Conservation (phyloP, 441 rosid genomes). For the Theobroma grandiflorum region DNA sequence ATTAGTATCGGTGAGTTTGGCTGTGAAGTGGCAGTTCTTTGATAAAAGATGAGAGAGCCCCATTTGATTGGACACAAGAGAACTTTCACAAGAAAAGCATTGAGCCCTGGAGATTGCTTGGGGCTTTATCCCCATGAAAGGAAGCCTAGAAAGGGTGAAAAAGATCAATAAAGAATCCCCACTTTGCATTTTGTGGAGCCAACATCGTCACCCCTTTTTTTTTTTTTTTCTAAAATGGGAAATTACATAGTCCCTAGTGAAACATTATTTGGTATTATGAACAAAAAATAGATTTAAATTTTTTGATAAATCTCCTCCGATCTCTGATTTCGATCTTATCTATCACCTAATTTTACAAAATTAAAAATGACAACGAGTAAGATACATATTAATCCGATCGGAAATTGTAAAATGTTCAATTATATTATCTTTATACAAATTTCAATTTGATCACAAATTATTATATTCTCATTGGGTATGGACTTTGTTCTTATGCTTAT, state of each 20-base stretch:
- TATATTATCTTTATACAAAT: too few relatives aligned
- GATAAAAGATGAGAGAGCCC: constrained; percentile 35
- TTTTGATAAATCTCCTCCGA: background rate
- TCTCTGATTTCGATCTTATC: too few relatives aligned
- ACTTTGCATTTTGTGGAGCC: background rate
- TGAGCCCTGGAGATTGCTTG: constrained; percentile 19
- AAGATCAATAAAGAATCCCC: background rate
- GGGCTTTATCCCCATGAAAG: constrained; percentile 32
- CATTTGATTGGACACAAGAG: constrained; percentile 28
- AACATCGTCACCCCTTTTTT: background rate
- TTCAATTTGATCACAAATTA: too few relatives aligned
- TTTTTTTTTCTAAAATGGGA: background rate
- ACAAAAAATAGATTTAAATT: background rate
- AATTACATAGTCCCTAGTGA: background rate
- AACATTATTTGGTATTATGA: background rate
- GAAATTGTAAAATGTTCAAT: too few relatives aligned
- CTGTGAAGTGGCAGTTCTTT: constrained; percentile 44
- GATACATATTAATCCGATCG: too few relatives aligned
- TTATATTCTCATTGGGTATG: too few relatives aligned
- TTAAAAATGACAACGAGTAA: too few relatives aligned
- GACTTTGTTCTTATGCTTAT: too few relatives aligned
- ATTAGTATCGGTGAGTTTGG: constrained; percentile 26
- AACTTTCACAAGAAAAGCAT: constrained; percentile 32
- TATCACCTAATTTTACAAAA: too few relatives aligned
- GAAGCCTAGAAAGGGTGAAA: constrained; percentile 22